Conservation (phyloP, 306 rosid genomes). For the Prinsepia uniflora region DNA sequence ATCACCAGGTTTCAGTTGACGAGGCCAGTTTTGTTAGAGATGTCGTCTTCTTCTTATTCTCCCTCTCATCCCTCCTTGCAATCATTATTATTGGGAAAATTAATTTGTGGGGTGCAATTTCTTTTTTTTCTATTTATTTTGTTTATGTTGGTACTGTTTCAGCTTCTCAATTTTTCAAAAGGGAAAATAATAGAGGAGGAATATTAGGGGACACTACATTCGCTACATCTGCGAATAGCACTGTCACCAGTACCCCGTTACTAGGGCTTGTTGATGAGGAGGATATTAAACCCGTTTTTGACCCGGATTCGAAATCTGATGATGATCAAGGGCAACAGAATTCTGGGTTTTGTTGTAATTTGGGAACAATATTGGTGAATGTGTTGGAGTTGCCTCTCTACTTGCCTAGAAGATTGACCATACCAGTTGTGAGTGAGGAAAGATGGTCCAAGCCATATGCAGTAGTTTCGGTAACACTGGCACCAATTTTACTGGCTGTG, state of each 20-base stretch:
- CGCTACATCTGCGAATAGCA: conserved; percentile 11
- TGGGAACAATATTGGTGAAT: conserved; percentile 15
- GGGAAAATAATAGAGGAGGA: background rate
- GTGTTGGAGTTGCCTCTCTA: conserved; percentile 58
- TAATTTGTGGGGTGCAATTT: conserved; percentile 47
- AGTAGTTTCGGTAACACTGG: conserved; percentile 57
- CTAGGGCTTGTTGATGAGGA: conserved; percentile 42
- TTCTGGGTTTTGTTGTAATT: background rate
- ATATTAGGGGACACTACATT: no score
- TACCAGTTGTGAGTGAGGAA: conserved; percentile 66
- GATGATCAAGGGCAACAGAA: conserved; percentile 12
- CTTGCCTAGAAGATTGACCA: conserved; percentile 74
- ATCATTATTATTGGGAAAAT: conserved; percentile 48
- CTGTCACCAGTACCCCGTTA: conserved; percentile 26
- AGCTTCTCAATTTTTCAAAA: conserved; percentile 42
- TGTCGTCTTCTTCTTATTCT: conserved; percentile 52
- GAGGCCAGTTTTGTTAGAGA: conserved; percentile 57
- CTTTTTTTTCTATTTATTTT: conserved; percentile 51
- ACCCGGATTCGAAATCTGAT: conserved; percentile 1
- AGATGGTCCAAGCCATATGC: conserved; percentile 72
- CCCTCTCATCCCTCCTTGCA: conserved; percentile 38
- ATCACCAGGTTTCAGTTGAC: conserved; percentile 34
- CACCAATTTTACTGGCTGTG: conserved; percentile 55
- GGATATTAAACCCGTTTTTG: background rate
- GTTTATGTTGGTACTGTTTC: conserved; percentile 60